phyloP scores from a whole-genome alignment of 352 stramenopile species.

The Pythium periplocum region DNA sequence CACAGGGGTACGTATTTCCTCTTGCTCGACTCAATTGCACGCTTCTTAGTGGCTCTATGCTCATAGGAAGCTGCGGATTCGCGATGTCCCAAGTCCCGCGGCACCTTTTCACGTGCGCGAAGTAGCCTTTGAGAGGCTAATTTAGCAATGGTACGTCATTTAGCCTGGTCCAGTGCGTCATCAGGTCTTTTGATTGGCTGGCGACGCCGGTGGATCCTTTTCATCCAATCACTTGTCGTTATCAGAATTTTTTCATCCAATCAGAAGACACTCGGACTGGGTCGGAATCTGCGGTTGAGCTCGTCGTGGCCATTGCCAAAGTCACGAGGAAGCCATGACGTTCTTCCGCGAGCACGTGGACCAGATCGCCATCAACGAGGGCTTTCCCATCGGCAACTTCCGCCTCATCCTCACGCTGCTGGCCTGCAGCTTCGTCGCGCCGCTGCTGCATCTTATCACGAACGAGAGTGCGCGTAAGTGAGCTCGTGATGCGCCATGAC shows the following conservation, averaged over 20 bases:
- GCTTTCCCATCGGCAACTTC: constrained; percentile 74
- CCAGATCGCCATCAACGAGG: constrained; percentile 51
- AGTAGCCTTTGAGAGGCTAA: constrained; percentile 54
- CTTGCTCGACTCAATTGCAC: background rate
- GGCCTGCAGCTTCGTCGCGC: constrained; percentile 59
- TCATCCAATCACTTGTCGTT: background rate
- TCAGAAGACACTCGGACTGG: constrained; percentile 4
- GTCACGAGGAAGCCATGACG: constrained; percentile 24
- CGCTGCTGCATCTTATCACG: constrained; percentile 51
- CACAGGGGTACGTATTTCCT: constrained; percentile 35
- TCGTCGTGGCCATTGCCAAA: background rate
- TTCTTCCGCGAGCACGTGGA: constrained; percentile 64
- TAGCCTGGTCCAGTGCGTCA: background rate
- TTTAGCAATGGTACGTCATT: constrained; percentile 17
- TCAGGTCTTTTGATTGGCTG: background rate
- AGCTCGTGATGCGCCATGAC: background rate
- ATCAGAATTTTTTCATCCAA: constrained; percentile 34
- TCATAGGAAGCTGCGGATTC: constrained; percentile 47
- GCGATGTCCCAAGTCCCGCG: constrained; percentile 43
- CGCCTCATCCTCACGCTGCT: constrained; percentile 71
- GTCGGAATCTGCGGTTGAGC: constrained; percentile 16
- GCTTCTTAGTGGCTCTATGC: background rate
- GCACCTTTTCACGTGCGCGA: constrained; percentile 68
- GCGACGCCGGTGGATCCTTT: background rate
- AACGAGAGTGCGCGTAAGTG: constrained; percentile 57